Conservation (phyloP, 1,139 yeast species). For the Sugiyamaella paludigena region DNA sequence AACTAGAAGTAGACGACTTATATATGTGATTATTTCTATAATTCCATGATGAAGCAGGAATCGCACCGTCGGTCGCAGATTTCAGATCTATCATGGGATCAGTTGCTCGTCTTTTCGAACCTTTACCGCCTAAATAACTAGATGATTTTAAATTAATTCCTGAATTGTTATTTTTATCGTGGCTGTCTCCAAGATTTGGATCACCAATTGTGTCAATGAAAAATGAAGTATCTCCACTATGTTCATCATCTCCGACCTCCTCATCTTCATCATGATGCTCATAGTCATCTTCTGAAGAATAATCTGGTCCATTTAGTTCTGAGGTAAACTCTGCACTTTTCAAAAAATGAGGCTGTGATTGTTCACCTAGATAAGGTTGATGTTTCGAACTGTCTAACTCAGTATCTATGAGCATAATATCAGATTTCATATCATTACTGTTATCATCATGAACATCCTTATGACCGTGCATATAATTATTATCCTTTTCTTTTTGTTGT, state of each 20-base stretch:
- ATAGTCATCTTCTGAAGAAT: not conserved
- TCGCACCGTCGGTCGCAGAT: too few relatives aligned
- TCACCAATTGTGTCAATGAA: too few relatives aligned
- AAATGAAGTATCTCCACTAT: not conserved
- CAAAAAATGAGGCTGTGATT: not conserved
- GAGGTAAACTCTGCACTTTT: too few relatives aligned
- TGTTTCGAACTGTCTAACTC: not conserved
- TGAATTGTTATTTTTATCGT: too few relatives aligned
- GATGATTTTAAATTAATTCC: too few relatives aligned
- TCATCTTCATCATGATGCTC: not conserved
- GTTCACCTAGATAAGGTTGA: not conserved
- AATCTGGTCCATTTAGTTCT: too few relatives aligned
- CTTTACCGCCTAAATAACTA: too few relatives aligned
- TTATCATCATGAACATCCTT: not conserved
- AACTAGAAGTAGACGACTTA: not conserved
- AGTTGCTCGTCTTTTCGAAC: too few relatives aligned
- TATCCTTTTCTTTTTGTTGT: not conserved
- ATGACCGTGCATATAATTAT: not conserved
- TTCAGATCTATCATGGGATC: too few relatives aligned
- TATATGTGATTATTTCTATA: too few relatives aligned
- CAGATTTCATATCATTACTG: not conserved
- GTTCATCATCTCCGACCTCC: conserved; percentile 6
- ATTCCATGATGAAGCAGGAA: too few relatives aligned
- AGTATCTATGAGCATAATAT: not conserved
- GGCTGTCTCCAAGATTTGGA: too few relatives aligned